These are phyloP conservation scores for Favolaschia claudopus DNA, from an alignment of 768 basidiomycete species.

Conservation along the genomic window DNA sequence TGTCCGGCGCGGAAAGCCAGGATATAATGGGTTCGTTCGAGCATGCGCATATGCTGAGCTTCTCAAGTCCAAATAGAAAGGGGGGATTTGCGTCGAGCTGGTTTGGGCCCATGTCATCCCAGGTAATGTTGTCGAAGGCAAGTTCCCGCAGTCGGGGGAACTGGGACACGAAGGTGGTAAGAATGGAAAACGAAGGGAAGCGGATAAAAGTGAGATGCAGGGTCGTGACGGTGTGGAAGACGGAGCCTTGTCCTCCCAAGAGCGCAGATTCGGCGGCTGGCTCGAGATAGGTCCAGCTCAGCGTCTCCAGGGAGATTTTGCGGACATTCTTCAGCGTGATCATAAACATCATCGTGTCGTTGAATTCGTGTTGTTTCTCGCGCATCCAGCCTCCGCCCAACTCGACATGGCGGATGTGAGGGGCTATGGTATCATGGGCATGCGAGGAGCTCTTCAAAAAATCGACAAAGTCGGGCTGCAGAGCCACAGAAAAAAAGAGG, in stretches of 20 bases:
- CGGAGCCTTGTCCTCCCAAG: slow-evolving; percentile 52
- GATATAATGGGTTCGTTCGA: slow-evolving; percentile 33
- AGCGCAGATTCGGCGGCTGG: slow-evolving; percentile 38
- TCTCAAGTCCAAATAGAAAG: slow-evolving; percentile 42
- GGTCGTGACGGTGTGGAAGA: slow-evolving; percentile 57
- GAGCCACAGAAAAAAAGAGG: slow-evolving; percentile 42
- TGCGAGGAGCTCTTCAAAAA: slow-evolving; percentile 37
- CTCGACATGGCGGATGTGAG: slow-evolving; percentile 39
- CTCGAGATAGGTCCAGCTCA: slow-evolving; percentile 32
- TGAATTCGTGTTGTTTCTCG: slow-evolving; percentile 25
- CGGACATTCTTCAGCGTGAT: slow-evolving; percentile 27
- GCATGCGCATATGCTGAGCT: slow-evolving; percentile 43
- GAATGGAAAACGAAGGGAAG: slow-evolving; percentile 53
- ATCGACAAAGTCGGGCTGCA: slow-evolving; percentile 35
- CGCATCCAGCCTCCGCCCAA: slow-evolving; percentile 37
- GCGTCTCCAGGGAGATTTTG: slow-evolving; percentile 34
- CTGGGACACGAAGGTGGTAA: slow-evolving; percentile 56
- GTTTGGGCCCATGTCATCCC: slow-evolving; percentile 52
- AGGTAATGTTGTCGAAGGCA: slow-evolving; percentile 55
- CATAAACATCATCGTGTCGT: slow-evolving; percentile 30
- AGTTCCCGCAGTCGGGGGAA: slow-evolving; percentile 57
- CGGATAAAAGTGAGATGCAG: slow-evolving; percentile 47
- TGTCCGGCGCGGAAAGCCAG: slow-evolving; percentile 36
- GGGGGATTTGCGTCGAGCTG: slow-evolving; percentile 39
- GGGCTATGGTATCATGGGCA: slow-evolving; percentile 32